Percentiles rank a stretch among this genome's conserved stretches.
These are phyloP conservation scores for Dactylellina parvicollis DNA, from an alignment of 2,329 filamentous ascomycete genomes.

Conservation along the genomic window DNA sequence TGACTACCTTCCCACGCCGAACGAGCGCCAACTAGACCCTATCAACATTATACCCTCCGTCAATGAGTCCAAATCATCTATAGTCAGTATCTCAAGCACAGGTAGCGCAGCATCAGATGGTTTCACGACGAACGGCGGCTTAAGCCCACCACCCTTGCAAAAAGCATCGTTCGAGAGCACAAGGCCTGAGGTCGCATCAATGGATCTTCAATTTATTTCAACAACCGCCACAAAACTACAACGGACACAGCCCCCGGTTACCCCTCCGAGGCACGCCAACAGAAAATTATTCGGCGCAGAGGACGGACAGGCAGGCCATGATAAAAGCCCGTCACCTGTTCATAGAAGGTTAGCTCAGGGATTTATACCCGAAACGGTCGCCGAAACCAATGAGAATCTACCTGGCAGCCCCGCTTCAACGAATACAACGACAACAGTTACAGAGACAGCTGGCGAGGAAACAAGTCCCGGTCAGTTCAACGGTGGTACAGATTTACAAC, in stretches of 20 bases:
- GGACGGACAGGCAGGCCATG: background rate
- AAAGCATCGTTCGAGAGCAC: slow-evolving; percentile 46
- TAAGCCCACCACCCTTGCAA: slow-evolving; percentile 46
- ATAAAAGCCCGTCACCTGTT: slow-evolving; percentile 6
- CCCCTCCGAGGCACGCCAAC: slow-evolving; percentile 33
- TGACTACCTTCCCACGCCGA: slow-evolving; percentile 5
- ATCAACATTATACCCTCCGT: slow-evolving; percentile 49
- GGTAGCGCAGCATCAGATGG: slow-evolving; percentile 47
- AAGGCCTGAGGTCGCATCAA: slow-evolving; percentile 9
- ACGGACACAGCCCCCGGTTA: slow-evolving; percentile 32
- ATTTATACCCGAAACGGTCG: slow-evolving; percentile 45
- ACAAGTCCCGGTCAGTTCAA: slow-evolving; percentile 18
- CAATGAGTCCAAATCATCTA: slow-evolving; percentile 50
- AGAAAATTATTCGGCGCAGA: slow-evolving; percentile 15
- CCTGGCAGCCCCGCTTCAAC: slow-evolving; percentile 38
- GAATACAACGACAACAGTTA: slow-evolving; percentile 19
- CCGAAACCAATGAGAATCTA: slow-evolving; percentile 25
- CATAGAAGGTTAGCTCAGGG: slow-evolving; percentile 19
- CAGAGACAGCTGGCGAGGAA: slow-evolving; percentile 26
- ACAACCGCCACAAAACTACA: slow-evolving; percentile 15
- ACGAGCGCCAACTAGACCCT: slow-evolving; percentile 20
- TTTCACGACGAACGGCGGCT: slow-evolving; percentile 36
- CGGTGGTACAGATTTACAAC: background rate
- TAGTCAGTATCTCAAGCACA: slow-evolving; percentile 48
- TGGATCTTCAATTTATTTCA: background rate